Percentiles rank a stretch among this genome's conserved stretches.
These are phyloP conservation scores for Dryas drummondii DNA, from an alignment of 306 rosid species.

Conservation along the genomic window DNA sequence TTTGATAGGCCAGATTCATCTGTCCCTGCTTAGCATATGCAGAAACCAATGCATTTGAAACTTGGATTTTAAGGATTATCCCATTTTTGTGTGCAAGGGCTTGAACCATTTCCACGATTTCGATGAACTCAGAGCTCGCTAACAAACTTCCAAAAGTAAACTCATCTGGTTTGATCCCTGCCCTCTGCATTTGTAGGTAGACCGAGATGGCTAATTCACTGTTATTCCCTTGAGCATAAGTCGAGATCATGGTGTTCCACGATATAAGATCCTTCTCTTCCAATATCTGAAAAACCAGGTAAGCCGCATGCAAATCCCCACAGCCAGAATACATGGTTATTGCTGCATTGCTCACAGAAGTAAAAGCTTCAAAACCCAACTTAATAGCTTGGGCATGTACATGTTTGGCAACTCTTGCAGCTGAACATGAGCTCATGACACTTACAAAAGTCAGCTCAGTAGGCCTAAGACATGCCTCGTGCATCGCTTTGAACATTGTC, in stretches of 20 bases:
- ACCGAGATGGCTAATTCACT: slow-evolving; percentile 41
- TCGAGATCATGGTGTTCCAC: slow-evolving; percentile 71
- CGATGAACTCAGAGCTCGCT: slow-evolving; percentile 41
- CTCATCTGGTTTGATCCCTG: slow-evolving; percentile 55
- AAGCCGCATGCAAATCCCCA: slow-evolving; percentile 50
- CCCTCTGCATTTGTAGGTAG: slow-evolving; percentile 56
- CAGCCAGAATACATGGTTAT: slow-evolving; percentile 74
- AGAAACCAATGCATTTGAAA: slow-evolving; percentile 62
- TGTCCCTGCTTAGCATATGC: slow-evolving; percentile 56
- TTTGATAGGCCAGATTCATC: slow-evolving; percentile 42
- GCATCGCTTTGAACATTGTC: slow-evolving; percentile 57
- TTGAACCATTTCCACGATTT: slow-evolving; percentile 52
- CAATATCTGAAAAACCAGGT: slow-evolving; percentile 48
- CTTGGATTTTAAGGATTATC: slow-evolving; percentile 42
- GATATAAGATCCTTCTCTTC: slow-evolving; percentile 62
- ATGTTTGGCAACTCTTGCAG: slow-evolving; percentile 46
- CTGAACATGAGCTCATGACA: slow-evolving; percentile 66
- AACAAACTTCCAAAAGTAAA: slow-evolving; percentile 74
- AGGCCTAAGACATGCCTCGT: slow-evolving; percentile 36
- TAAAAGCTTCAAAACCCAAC: slow-evolving; percentile 51
- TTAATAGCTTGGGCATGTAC: slow-evolving; percentile 56
- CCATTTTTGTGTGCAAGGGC: slow-evolving; percentile 55
- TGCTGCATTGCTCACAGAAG: slow-evolving; percentile 59
- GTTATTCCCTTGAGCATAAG: slow-evolving; percentile 45
- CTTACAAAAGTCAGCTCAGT: slow-evolving; percentile 70